Base-by-base conservation (phyloP, 2,329 filamentous ascomycete genomes). In the Sporothrix brunneoviolacea region DNA sequence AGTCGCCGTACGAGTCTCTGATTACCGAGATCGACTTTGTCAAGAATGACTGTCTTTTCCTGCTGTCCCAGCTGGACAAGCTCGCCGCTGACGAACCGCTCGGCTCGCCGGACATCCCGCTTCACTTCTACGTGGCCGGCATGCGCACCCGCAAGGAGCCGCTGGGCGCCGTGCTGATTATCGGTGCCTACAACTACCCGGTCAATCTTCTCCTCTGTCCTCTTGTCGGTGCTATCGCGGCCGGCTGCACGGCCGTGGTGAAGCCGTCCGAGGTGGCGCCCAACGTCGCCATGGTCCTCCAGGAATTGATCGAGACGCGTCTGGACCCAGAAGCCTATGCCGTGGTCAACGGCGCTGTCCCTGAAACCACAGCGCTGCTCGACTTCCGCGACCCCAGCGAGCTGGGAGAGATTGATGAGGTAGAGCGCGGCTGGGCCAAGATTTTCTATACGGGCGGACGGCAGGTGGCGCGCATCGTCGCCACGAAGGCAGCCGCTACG, bases 181-280 rank as follows among this genome's bases (percentile, higher is more conserved):
- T 97, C 62, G 89, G 90, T 51, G 83, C 93, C 38, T 97, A 88
- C 79, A 98, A 98, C 74, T 95, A 91, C 67, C 93, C 93, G 46
- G 73, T 95, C 65, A 84, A 91, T 68, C 76, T 97, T 38, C 82
- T 83, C 33, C 65, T 97, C 36, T 78, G 80, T 1, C 90, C 91
- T 2, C 68, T 95, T 54, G 79, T 95, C 55, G 93, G 91, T 52
- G 93, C 91, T 61, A 95, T 98, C 60, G 83, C 88, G 38, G 91
- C 89, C 8, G 93, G 93, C 47, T 96, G 93, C 68, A 91, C 91
- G 6, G 88, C 84, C 41, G 73, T 96, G 18, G 65, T 97, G 60
- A 98, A 98, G 76, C 91, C 93, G 4, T 93, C 88, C 18, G 93
- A 98, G 71, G 79, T 80, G 50, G 76, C 91, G 0, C 83, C 91